Percentiles rank a stretch among this genome's conserved stretches.
Conservation (phyloP, 805 yeast species). For the Metschnikowia santaceciliae region DNA sequence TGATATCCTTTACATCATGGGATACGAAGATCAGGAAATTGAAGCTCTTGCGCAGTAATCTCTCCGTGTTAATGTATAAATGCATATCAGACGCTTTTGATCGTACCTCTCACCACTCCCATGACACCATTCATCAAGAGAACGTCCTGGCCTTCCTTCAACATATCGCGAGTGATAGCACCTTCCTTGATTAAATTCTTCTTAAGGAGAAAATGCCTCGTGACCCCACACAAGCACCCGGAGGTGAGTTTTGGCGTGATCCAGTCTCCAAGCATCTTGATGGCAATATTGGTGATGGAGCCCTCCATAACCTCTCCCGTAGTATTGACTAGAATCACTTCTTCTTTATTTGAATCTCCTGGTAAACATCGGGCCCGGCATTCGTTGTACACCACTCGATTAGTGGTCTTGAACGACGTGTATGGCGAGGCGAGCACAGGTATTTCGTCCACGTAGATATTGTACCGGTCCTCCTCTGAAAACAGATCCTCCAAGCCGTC, state of each 20-base stretch:
- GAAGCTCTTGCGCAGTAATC: constrained; percentile 10
- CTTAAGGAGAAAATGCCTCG: constrained; percentile 58
- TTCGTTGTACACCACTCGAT: constrained; percentile 55
- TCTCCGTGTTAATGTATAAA: background rate
- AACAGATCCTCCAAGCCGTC: constrained; percentile 23
- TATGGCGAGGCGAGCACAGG: constrained; percentile 61
- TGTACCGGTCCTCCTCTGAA: constrained; percentile 39
- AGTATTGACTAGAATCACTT: constrained; percentile 56
- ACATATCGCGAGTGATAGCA: constrained; percentile 40
- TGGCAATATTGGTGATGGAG: constrained; percentile 75
- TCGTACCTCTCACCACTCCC: constrained; percentile 67
- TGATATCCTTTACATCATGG: constrained; percentile 79
- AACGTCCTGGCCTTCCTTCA: constrained; percentile 64
- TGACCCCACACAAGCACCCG: constrained; percentile 86
- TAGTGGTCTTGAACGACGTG: constrained; percentile 85
- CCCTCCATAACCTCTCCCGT: constrained; percentile 70
- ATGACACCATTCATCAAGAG: constrained; percentile 76
- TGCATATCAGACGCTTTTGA: constrained; percentile 21
- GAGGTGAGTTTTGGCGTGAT: constrained; percentile 72
- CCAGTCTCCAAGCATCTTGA: constrained; percentile 53
- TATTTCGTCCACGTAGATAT: constrained; percentile 56
- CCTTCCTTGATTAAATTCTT: constrained; percentile 54
- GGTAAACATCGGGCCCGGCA: constrained; percentile 54
- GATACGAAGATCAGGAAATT: constrained; percentile 60
- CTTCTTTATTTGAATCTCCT: constrained; percentile 52